Evolutionary conservation across 306 rosid genomes (phyloP).

Genomic region (Neltuma alba): DNA sequence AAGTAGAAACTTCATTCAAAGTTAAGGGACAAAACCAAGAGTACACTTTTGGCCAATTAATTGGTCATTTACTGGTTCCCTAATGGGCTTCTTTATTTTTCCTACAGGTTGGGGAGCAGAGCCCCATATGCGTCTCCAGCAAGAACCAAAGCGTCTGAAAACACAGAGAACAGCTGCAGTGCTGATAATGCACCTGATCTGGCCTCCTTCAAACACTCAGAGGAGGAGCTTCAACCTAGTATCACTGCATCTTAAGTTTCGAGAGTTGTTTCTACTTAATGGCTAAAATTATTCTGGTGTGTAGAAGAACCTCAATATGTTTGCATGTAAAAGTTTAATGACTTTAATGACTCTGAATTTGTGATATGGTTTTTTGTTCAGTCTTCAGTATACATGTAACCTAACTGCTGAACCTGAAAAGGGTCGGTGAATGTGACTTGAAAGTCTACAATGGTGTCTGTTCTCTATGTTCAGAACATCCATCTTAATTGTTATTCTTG

Average conservation of each 20-base stretch:
- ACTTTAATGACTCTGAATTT: neutral
- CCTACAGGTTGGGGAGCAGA: constrained; percentile 57
- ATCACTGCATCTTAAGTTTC: constrained; percentile 30
- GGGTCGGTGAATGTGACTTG: constrained; percentile 30
- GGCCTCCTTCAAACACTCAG: constrained; percentile 32
- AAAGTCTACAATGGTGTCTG: constrained; percentile 14
- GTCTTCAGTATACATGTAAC: constrained; percentile 16
- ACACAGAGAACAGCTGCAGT: constrained; percentile 18
- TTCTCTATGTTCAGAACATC: neutral
- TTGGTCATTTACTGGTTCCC: neutral
- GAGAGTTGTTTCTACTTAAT: constrained; percentile 1
- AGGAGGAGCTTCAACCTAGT: constrained; percentile 40
- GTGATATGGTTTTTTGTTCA: neutral
- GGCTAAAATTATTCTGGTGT: neutral
- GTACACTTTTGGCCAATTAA: neutral
- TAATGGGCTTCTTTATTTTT: constrained; percentile 27
- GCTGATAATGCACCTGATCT: constrained; percentile 31
- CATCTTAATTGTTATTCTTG: neutral
- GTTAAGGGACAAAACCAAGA: neutral
- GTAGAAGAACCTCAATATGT: constrained; percentile 4
- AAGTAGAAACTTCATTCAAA: neutral
- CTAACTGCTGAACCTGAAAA: constrained; percentile 7
- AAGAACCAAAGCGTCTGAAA: constrained; percentile 31
- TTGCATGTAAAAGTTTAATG: constrained; percentile 11
- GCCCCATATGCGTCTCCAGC: constrained; percentile 54